Evolutionary conservation across 352 stramenopile genomes (phyloP).

Genomic region (Phytophthora rubi): DNA sequence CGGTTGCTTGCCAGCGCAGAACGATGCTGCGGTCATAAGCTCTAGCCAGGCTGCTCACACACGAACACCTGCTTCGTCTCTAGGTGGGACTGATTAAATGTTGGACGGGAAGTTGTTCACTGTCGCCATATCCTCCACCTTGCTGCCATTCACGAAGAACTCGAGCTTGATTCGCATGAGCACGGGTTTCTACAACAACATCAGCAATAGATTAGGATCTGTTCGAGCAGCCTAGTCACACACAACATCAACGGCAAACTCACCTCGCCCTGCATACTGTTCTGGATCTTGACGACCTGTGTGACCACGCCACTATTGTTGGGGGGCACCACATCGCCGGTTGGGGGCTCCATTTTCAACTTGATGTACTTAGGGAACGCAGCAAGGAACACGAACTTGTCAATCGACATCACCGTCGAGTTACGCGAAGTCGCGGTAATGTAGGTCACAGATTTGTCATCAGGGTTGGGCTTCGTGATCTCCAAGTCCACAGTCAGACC

Average conservation of each 20-base stretch:
- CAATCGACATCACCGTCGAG: constrained; percentile 80
- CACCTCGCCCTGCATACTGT: constrained; percentile 94
- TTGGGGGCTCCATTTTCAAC: constrained; percentile 98
- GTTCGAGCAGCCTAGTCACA: background rate
- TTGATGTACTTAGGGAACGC: constrained; percentile 98
- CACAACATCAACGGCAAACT: constrained; percentile 3
- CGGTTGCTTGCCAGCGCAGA: constrained; percentile 15
- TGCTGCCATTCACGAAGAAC: constrained; percentile 84
- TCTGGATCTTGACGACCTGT: constrained; percentile 97
- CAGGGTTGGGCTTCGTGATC: constrained; percentile 93
- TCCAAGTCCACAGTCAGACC: constrained; percentile 93
- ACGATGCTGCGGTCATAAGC: constrained; percentile 22
- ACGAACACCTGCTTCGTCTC: constrained; percentile 14
- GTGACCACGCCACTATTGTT: constrained; percentile 86
- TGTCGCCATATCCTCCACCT: constrained; percentile 86
- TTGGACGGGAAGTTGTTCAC: constrained; percentile 79
- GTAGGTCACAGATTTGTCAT: constrained; percentile 92
- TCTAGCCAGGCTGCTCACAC: constrained; percentile 15
- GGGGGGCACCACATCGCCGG: constrained; percentile 89
- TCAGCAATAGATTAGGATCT: constrained; percentile 24
- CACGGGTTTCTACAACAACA: constrained; percentile 76
- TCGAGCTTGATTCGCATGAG: constrained; percentile 88
- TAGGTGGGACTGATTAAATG: constrained; percentile 51
- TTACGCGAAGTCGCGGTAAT: constrained; percentile 95
- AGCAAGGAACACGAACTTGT: constrained; percentile 94